These are phyloP conservation scores for Datisca glomerata DNA, from an alignment of 306 rosid genomes.

Conservation along the genomic window DNA sequence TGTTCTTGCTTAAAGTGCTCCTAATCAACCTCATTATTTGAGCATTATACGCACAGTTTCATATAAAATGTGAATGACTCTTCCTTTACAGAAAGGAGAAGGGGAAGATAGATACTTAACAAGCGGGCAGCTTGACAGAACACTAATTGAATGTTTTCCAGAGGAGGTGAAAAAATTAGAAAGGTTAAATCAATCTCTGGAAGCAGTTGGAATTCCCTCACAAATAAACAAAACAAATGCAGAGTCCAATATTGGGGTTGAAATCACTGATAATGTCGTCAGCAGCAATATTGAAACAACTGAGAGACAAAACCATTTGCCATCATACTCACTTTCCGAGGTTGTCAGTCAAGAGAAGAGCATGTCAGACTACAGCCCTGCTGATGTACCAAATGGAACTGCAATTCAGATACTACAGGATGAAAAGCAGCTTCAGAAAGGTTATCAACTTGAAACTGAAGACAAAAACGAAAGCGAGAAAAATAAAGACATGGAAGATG, in stretches of 20 bases:
- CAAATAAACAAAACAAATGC: constrained; percentile 3
- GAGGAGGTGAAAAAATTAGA: constrained; percentile 5
- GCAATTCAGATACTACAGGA: constrained; percentile 11
- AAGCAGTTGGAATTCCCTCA: background rate
- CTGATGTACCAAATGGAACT: constrained; percentile 8
- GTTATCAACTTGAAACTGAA: constrained; percentile 1
- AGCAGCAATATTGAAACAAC: constrained; percentile 1
- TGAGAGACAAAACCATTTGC: no score
- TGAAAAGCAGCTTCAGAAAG: constrained; percentile 12
- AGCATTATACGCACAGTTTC: background rate
- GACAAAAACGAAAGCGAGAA: constrained; percentile 11
- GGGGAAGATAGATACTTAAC: constrained; percentile 10
- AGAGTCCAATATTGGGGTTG: background rate
- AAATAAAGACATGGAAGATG: no score
- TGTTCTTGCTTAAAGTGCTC: no score
- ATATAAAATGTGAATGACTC: background rate
- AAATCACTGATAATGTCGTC: background rate
- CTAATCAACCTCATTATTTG: no score
- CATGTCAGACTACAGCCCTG: constrained; percentile 8
- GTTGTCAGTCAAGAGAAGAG: constrained; percentile 2
- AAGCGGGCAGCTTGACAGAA: constrained; percentile 8
- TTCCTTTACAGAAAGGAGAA: constrained; percentile 17
- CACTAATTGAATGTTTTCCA: background rate
- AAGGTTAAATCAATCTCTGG: constrained; percentile 1
- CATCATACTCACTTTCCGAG: no score